Evolutionary conservation across 257 asterid species (phyloP), one percentile per base, ranked within the genome.

Genomic region (Jacaranda mimosifolia): DNA sequence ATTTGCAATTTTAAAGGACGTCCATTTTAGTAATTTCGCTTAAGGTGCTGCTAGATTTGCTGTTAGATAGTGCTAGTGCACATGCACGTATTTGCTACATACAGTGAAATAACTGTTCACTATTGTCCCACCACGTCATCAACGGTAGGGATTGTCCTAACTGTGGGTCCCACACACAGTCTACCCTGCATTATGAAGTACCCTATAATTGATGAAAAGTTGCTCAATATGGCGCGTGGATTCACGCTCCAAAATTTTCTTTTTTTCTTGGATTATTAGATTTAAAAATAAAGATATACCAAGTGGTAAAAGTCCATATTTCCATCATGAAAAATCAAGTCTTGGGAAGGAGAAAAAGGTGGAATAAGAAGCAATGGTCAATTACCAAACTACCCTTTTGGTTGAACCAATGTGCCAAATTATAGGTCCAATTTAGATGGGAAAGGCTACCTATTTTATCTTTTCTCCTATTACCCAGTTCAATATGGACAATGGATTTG

Each of bases 81-180:
- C 49, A 60, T 39, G 58, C 62, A n/a, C 68, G 3, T 42, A 26
- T 45, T 63, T 63, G 32, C 35, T 19, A 11, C 67, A 11, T 3
- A 36, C 3, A 21, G 80, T 79, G 76, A 80, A 75, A 38, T 60
- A 77, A 75, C 77, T 81, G 80, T 62, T 68, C 56, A 62, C 62
- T 81, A 62, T 46, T 51, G 78, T 79, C 81, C 66, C 69, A 8
- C 39, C 70, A 71, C 77, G 12, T 70, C 52, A 81, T 40, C 67
- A 36, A 79, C 85, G 89, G 84, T 79, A 43, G 19, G 38, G 79
- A 82, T 80, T 82, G 59, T 62, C 48, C 40, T 10, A 26, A 3
- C 7, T 11, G 79, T 49, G 86, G 85, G 81, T 57, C 84, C 64
- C 7, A 0, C 4, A n/a, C 63, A 63, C 69, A 51, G 62, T 70